These are phyloP conservation scores for Phytophthora melonis DNA, from an alignment of 352 stramenopile species.

Conservation along the genomic window DNA sequence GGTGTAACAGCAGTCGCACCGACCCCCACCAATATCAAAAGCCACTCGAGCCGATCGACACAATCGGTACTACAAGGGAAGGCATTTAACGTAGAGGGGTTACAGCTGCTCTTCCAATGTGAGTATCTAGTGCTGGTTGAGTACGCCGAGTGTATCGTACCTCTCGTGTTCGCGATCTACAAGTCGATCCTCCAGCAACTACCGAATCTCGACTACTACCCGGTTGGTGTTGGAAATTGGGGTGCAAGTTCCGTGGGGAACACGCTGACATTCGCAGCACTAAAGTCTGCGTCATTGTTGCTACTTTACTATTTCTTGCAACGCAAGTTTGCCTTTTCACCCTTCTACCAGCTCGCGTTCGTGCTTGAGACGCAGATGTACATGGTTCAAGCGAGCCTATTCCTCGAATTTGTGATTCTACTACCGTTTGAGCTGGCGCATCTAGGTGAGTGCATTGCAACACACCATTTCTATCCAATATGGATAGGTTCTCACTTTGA, in stretches of 20 bases:
- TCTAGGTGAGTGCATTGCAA: neutral
- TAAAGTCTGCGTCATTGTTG: neutral
- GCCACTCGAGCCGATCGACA: too few relatives aligned
- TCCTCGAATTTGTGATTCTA: neutral
- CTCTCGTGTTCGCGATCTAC: neutral
- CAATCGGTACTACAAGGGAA: neutral
- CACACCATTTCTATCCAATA: too few relatives aligned
- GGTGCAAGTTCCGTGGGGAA: neutral
- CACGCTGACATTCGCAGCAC: neutral
- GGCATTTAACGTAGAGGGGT: constrained; percentile 3
- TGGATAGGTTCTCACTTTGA: neutral
- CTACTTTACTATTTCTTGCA: neutral
- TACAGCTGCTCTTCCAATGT: constrained; percentile 33
- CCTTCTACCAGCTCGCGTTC: neutral
- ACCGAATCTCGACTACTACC: neutral
- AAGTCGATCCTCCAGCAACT: neutral
- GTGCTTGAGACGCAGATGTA: neutral
- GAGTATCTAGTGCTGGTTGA: neutral
- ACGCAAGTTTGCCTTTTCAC: neutral
- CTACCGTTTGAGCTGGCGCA: neutral
- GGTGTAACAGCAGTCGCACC: too few relatives aligned
- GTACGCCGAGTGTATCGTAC: neutral
- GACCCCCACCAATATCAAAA: too few relatives aligned
- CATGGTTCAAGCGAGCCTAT: neutral
- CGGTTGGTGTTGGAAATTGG: neutral